These are phyloP conservation scores for Xerocomellus chrysenteron DNA, from an alignment of 768 basidiomycete species.

Conservation along the genomic window DNA sequence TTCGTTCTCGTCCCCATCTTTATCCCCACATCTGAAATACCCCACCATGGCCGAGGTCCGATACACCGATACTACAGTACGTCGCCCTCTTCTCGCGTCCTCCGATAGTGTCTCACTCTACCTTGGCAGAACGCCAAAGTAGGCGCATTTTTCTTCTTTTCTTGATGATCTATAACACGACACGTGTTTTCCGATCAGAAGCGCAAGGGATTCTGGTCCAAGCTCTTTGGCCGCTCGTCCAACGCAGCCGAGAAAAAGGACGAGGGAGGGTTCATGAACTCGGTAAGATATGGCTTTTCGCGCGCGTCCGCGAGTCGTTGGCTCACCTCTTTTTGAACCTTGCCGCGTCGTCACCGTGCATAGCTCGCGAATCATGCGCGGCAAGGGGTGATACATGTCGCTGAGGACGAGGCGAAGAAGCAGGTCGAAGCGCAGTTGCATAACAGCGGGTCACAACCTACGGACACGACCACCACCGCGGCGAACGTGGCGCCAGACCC, in stretches of 20 bases:
- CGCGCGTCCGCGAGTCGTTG: too few species aligned
- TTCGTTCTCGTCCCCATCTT: too few species aligned
- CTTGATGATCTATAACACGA: background rate
- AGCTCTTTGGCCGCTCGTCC: constrained; percentile 2
- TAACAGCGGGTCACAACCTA: background rate
- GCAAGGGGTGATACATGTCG: constrained; percentile 9
- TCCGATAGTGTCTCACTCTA: background rate
- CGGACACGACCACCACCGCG: background rate
- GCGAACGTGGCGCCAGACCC: background rate
- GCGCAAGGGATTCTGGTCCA: constrained; percentile 19
- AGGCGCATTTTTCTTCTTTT: background rate
- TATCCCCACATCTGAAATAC: background rate
- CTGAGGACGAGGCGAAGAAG: constrained; percentile 10
- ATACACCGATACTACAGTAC: constrained; percentile 1
- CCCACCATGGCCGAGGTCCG: constrained; percentile 2
- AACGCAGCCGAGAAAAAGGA: background rate
- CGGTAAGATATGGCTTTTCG: background rate
- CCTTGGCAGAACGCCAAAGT: constrained; percentile 9
- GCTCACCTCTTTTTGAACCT: too few species aligned
- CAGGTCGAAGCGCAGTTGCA: background rate
- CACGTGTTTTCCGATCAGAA: constrained; percentile 2
- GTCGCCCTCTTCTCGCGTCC: background rate
- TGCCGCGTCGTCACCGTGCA: background rate
- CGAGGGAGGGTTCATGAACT: constrained; percentile 6
- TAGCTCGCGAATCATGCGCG: constrained; percentile 1